Evolutionary conservation across 2,329 filamentous ascomycete genomes (phyloP).

Genomic region (Metarhizium brunneum): DNA sequence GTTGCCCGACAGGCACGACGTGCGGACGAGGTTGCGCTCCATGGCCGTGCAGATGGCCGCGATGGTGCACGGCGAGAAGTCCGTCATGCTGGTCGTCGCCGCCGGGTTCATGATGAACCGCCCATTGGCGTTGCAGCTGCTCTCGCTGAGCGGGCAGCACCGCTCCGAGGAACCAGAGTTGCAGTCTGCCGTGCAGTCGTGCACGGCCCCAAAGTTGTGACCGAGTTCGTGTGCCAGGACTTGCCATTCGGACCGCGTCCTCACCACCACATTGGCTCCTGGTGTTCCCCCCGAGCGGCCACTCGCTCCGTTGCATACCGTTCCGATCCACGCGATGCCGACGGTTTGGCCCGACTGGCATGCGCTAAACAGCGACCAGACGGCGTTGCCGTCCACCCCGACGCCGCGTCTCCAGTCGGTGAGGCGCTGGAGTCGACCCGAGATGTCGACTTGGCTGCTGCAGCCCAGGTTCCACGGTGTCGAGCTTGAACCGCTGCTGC

Average conservation of each 20-base stretch:
- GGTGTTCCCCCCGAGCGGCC: background rate
- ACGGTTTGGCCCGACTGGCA: conserved; percentile 71
- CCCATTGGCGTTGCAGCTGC: conserved; percentile 59
- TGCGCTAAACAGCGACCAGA: conserved; percentile 73
- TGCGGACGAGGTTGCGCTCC: conserved; percentile 61
- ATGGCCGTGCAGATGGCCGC: conserved; percentile 82
- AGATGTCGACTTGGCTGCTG: conserved; percentile 48
- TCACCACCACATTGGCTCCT: conserved; percentile 65
- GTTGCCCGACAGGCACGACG: conserved; percentile 65
- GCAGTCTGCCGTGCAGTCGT: conserved; percentile 67
- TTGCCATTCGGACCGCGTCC: conserved; percentile 73
- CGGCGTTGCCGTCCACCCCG: conserved; percentile 60
- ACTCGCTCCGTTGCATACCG: conserved; percentile 55
- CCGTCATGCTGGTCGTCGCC: conserved; percentile 55
- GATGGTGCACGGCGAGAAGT: conserved; percentile 72
- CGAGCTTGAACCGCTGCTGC: conserved; percentile 41
- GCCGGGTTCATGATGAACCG: conserved; percentile 86
- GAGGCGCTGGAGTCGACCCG: conserved; percentile 68
- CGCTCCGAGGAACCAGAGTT: conserved; percentile 36
- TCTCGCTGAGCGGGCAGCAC: conserved; percentile 64
- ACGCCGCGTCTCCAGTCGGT: conserved; percentile 69
- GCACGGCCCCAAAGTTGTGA: conserved; percentile 81
- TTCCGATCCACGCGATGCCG: conserved; percentile 78
- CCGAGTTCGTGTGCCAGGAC: conserved; percentile 83
- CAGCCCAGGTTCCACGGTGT: conserved; percentile 75